Evolutionary conservation across 2,329 filamentous ascomycete species (phyloP).

Genomic region (Arthrobotrys sinensis): DNA sequence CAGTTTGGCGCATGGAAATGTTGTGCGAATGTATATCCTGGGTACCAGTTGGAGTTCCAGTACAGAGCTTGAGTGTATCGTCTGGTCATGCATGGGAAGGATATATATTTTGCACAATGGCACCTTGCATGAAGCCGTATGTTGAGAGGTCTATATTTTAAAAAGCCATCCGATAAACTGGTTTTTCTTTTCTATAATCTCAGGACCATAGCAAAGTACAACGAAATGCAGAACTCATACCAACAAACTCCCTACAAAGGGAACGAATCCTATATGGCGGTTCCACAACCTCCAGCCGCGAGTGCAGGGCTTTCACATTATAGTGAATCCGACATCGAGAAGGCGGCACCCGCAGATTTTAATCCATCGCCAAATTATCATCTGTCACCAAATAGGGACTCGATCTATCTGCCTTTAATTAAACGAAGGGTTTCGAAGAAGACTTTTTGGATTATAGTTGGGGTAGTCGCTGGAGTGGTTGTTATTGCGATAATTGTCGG

Average conservation of each 20-base stretch:
- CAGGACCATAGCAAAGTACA: neutral
- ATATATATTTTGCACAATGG: conserved; percentile 2
- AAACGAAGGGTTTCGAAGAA: conserved; percentile 40
- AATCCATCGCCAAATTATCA: conserved; percentile 17
- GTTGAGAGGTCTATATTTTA: neutral
- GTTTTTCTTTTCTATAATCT: neutral
- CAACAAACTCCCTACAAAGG: conserved; percentile 31
- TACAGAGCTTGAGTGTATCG: neutral
- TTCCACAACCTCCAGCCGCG: neutral
- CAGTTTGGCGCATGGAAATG: conserved; percentile 29
- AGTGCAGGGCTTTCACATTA: conserved; percentile 1
- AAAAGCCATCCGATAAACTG: neutral
- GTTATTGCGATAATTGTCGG: conserved; percentile 36
- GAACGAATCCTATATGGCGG: conserved; percentile 23
- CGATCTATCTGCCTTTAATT: conserved; percentile 30
- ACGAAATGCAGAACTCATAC: conserved; percentile 46
- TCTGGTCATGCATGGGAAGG: neutral
- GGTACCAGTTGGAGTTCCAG: neutral
- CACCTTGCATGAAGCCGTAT: conserved; percentile 1
- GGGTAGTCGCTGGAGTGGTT: conserved; percentile 13
- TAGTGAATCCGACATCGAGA: conserved; percentile 31
- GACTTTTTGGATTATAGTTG: conserved; percentile 39
- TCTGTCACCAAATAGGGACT: neutral
- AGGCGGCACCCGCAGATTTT: conserved; percentile 31
- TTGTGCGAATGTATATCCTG: conserved; percentile 23